Base-by-base conservation (phyloP, 371 early-diverging fungal genomes). In the Choanephora cucurbitarum region DNA sequence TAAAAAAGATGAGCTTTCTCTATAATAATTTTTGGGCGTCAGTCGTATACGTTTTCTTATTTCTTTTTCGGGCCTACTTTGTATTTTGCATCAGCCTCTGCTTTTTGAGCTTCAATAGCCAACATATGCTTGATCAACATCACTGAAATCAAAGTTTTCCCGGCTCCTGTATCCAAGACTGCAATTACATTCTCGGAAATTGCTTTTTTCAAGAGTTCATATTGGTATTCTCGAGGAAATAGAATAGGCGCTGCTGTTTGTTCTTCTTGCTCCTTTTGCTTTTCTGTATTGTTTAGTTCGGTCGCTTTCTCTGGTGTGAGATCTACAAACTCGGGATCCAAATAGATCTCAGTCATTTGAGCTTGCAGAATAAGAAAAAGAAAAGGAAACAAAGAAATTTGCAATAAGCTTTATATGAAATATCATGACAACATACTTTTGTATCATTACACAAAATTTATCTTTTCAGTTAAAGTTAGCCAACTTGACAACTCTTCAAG, bases 151-250 rank as follows among this genome's bases (percentile, higher is more conserved):
- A 94, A 66, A 7, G 96, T 95, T 63, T 96, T 94, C 17, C 96
- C 96, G 18, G 87, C 85, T 5, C 96, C 96, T 0, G 96, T 95
- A 55, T 92, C 91, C 51, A 96, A 75, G 5, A 94, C 90, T 0
- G 92, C 90, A 52, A 96, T 85, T 18, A 90, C 77, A 66, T 95
- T 96, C 7, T 72, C 68, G 1, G 67, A 47, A 21, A 69, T 57
- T 1, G 96, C 92, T 40, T 72, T 74, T 49, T 78, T 70, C 45
- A 81, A 86, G 11, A 94, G 69, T 40, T 90, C 87, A 24, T 84
- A 52, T 70, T 95, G 96, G 58, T 94, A 94, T 17, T 72, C 72
- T 32, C 90, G 67, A 0, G 92, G 87, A 24, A 61, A 49, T 15
- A 74, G 17, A n/a, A 28, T 14, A 14, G 32, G 19, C 6, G 22